These are phyloP conservation scores for Pythium sp. DNA, from an alignment of 352 stramenopile species.

Conservation along the genomic window DNA sequence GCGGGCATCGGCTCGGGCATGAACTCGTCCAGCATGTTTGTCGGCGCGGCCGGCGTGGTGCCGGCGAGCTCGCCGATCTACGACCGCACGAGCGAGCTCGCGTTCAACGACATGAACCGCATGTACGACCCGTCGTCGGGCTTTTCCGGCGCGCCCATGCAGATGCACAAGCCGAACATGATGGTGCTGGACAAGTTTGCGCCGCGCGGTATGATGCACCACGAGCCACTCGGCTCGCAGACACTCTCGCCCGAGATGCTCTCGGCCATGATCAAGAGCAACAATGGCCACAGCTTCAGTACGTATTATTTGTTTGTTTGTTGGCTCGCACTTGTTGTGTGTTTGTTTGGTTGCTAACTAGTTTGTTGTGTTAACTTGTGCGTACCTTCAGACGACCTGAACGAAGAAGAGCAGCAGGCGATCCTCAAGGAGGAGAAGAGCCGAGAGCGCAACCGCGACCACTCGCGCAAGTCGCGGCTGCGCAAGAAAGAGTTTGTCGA, in stretches of 20 bases:
- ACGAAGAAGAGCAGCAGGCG: slow-evolving; percentile 75
- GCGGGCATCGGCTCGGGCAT: slow-evolving; percentile 66
- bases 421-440: slow-evolving; percentile 84
- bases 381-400: slow-evolving; percentile 56
- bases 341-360: slow-evolving; percentile 1
- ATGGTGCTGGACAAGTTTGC: slow-evolving; percentile 20
- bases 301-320: slow-evolving; percentile 19
- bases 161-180: slow-evolving; percentile 39
- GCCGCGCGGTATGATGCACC: slow-evolving; percentile 23
- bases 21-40: slow-evolving; percentile 41
- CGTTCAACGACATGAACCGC: slow-evolving; percentile 63
- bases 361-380: slow-evolving; percentile 9
- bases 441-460: slow-evolving; percentile 92
- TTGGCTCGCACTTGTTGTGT: neutral
- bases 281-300: slow-evolving; percentile 52
- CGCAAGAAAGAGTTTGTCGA: slow-evolving; percentile 96
- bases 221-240: slow-evolving; percentile 59
- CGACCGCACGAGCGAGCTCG: slow-evolving; percentile 53
- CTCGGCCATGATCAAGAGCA: slow-evolving; percentile 81
- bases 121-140: slow-evolving; percentile 69
- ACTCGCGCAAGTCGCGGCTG: slow-evolving; percentile 93
- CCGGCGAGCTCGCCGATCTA: slow-evolving; percentile 35
- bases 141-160: slow-evolving; percentile 35
- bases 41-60: slow-evolving; percentile 20
- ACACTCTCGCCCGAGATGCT: slow-evolving; percentile 80